Evolutionary conservation across 2,329 filamentous ascomycete species (phyloP).

Genomic region (Colletotrichum brevisporum): DNA sequence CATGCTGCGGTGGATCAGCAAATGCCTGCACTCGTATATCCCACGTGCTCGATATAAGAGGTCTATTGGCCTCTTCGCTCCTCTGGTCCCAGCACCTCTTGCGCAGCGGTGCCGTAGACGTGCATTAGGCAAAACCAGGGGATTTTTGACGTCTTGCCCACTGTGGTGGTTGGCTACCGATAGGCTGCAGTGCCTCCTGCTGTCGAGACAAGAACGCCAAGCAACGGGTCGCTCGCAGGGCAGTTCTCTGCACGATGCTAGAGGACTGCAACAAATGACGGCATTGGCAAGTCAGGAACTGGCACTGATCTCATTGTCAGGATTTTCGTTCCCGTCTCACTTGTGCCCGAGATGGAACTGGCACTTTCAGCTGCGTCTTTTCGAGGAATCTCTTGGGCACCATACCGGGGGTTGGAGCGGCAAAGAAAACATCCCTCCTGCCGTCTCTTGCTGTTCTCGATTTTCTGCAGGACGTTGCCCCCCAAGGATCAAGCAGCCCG

Average conservation of each 20-base stretch:
- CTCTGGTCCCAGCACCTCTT: not conserved
- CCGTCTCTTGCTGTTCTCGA: slow-evolving; percentile 5
- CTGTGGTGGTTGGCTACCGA: slow-evolving; percentile 30
- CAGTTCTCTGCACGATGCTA: not conserved
- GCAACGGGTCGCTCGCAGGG: slow-evolving; percentile 1
- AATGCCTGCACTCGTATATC: slow-evolving; percentile 30
- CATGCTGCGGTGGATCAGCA: slow-evolving; percentile 23
- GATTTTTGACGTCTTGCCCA: not conserved
- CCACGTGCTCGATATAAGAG: slow-evolving; percentile 31
- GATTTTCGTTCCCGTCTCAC: not conserved
- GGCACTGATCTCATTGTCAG: not conserved
- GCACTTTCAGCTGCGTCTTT: too few species aligned
- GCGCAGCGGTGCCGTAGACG: slow-evolving; percentile 12
- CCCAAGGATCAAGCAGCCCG: not conserved
- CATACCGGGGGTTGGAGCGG: slow-evolving; percentile 23
- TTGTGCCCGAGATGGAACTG: not conserved
- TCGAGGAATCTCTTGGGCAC: too few species aligned
- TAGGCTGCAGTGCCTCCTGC: slow-evolving; percentile 17
- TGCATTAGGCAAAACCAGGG: slow-evolving; percentile 12
- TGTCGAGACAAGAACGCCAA: slow-evolving; percentile 32
- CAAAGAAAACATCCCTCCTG: slow-evolving; percentile 8
- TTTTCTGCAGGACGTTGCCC: not conserved
- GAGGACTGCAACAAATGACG: not conserved
- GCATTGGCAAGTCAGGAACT: not conserved
- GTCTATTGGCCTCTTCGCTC: slow-evolving; percentile 24